Evolutionary conservation across 306 rosid genomes (phyloP).

Genomic region (Quercus aquifolioides): DNA sequence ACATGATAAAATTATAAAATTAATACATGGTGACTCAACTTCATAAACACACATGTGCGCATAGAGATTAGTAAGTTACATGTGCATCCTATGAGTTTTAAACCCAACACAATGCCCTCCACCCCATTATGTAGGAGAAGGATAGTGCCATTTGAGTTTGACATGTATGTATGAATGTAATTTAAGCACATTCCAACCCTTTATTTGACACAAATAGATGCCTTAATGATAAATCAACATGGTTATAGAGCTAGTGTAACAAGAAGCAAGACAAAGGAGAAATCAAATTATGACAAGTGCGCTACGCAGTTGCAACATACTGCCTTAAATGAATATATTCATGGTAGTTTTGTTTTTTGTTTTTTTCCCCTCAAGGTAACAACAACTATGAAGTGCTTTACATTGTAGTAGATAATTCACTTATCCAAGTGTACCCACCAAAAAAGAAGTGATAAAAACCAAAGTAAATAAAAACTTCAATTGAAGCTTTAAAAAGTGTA

Average conservation of each 20-base stretch:
- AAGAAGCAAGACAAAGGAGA: neutral
- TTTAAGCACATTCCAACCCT: too few species aligned
- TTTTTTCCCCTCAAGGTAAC: neutral
- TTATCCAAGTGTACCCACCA: neutral
- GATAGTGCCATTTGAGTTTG: too few species aligned
- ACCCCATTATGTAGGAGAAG: too few species aligned
- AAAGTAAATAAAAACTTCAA: neutral
- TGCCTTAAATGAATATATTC: neutral
- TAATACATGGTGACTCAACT: neutral
- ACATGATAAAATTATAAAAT: neutral
- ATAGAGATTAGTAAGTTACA: too few species aligned
- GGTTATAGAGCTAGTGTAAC: neutral
- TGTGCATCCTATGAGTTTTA: too few species aligned
- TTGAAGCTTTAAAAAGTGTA: neutral
- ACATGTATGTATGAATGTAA: too few species aligned
- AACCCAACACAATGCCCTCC: too few species aligned
- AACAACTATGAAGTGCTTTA: neutral
- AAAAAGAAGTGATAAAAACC: neutral
- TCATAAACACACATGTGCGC: too few species aligned
- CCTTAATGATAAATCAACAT: neutral
- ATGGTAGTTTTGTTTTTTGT: neutral
- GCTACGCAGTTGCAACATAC: neutral
- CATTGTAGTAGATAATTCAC: neutral
- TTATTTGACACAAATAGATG: too few species aligned
- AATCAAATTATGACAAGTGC: neutral